Evolutionary conservation across 2,329 filamentous ascomycete species (phyloP), one percentile per base, ranked within the genome.

Genomic region (Capronia americana): DNA sequence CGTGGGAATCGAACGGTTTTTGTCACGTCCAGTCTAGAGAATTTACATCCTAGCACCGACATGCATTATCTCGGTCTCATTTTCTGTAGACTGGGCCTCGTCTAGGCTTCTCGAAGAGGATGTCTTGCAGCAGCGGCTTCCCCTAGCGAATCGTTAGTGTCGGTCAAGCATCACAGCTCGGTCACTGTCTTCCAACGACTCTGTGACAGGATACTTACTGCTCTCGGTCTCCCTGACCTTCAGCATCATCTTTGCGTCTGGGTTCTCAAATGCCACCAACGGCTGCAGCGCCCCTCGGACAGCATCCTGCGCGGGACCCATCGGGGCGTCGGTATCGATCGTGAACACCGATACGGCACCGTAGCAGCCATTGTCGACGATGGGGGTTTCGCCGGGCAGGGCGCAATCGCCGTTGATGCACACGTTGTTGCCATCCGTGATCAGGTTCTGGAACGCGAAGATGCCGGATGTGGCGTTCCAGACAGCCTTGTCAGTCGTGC

Each of bases 351-450:
- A 80, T 2, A 86, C 79, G 14, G 72, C 59, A 61, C 76, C 76
- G 2, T 79, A 74, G 48, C 77, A 81, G 0, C 80, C 81, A 14
- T 76, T 74, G 57, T 79, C 77, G 11, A 85, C 78, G 1, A 85
- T 76, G 46, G 77, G 78, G 0, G 82, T 84, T 77, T 86, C 84
- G 0, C 83, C 82, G 0, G 82, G 81, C n/a, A 86, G 72, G 6
- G 73, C 74, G 72, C 82, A 84, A 62, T 86, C 80, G 0, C 83
- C 84, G 57, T 85, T 85, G 69, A 84, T 81, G 64, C 83, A 85
- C 1, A 75, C 72, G 61, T 85, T 85, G 1, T 82, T 75, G 1
- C 81, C 83, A 0, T 76, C 77, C 3, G 75, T 77, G 38, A 76
- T 75, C 20, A 80, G 75, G 61, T 79, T 79, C 0, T 72, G 77